Base-by-base conservation (phyloP, 192 early-diverging fungal species). In the Phlyctochytrium arcticum region DNA sequence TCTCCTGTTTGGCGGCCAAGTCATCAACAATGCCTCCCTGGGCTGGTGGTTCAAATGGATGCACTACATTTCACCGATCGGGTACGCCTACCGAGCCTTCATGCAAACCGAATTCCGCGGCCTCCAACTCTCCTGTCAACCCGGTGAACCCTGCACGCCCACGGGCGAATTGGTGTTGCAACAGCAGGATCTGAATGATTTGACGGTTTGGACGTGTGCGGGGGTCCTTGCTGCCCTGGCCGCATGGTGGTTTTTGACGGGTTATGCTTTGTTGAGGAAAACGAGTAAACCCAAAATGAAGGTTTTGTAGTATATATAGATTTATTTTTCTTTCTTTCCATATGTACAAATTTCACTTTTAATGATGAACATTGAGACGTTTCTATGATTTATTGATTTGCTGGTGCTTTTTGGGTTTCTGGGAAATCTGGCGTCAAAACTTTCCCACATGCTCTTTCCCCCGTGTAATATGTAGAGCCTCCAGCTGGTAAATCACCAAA, bases 1-100 rank as follows among this genome's bases (percentile, higher is more conserved):
- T 48, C 46, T 77, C 19, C 35, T 77, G 5, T 81, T 77, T 66
- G 72, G 67, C 48, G 79, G 79, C 1, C 62, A 73, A 3, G 26
- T 77, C 10, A 42, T 80, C 26, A 75, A 74, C 56, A 47, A 26
- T 21, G 42, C 15, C 1, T 30, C 12, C 7, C 21, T 66, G 17
- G 64, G 64, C 12, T 66, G 64, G 64, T 66, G 54, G 54, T 66
- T 66, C 54, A 34, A 49, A 26, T 66, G 64, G 64, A 30, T 66
- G 54, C 64, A 66, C 64, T 66, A 66, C 64, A 24, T 66, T 27
- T 57, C 54, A 17, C 64, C 64, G 7, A 57, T 66, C 26, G 53
- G 36, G 19, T 66, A n/a, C n/a, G 64, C 64, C 2, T 66, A 57
- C 64, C 8, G n/a, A 9, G 53, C 54, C 9, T 36, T 44, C 19